Conservation (phyloP, 805 yeast species). For the Metschnikowia kunwiensis region DNA sequence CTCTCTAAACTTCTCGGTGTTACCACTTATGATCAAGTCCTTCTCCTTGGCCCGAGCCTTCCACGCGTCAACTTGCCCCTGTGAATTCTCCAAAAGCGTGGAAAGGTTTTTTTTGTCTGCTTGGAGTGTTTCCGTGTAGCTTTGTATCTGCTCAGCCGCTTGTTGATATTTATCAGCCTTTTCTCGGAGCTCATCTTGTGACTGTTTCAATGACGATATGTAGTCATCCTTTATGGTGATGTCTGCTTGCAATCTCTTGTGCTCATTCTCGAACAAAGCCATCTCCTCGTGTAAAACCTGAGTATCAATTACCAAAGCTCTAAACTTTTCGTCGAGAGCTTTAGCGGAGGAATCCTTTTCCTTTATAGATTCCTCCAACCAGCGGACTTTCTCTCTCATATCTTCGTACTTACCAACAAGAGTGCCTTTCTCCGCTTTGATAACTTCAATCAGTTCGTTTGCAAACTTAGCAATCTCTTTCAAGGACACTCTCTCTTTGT, state of each 20-base stretch:
- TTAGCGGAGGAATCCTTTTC: constrained; percentile 23
- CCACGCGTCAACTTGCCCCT: not conserved
- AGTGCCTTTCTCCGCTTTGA: not conserved
- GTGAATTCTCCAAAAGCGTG: not conserved
- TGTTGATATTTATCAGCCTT: constrained; percentile 5
- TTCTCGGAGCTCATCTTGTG: constrained; percentile 9
- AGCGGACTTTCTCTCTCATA: constrained; percentile 1
- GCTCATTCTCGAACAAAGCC: constrained; percentile 17
- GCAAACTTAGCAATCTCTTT: not conserved
- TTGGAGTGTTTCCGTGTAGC: not conserved
- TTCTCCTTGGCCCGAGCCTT: constrained; percentile 19
- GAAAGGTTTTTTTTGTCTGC: constrained; percentile 7
- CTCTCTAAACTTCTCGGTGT: constrained; percentile 29
- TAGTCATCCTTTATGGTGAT: constrained; percentile 4
- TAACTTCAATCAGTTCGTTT: not conserved
- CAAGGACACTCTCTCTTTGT: not conserved
- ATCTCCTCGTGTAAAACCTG: constrained; percentile 17
- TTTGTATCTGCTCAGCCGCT: constrained; percentile 1
- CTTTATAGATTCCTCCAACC: constrained; percentile 16
- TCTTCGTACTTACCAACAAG: not conserved
- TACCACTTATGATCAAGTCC: constrained; percentile 31
- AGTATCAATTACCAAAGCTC: constrained; percentile 16
- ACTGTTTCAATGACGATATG: constrained; percentile 4
- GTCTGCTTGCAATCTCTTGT: constrained; percentile 12
- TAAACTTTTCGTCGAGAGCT: constrained; percentile 19